Percentiles rank a stretch among this genome's conserved stretches.
Evolutionary conservation across 1,284 basidiomycete species (phyloP).

Genomic region (Kwoniella shivajii): DNA sequence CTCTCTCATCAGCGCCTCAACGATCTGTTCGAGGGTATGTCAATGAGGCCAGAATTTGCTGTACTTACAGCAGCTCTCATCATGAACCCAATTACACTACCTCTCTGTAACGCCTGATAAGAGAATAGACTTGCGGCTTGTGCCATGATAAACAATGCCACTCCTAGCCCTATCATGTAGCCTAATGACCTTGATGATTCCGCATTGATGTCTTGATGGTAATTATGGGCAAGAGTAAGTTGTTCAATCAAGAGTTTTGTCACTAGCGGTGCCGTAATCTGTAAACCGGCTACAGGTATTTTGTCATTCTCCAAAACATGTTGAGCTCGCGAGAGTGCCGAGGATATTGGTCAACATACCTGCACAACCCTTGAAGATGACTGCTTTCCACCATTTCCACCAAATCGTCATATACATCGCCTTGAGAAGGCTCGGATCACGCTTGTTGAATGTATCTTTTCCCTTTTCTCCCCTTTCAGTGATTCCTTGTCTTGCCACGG

Average conservation of each 20-base stretch:
- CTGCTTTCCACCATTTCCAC: constrained; percentile 20
- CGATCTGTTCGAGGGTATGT: not conserved
- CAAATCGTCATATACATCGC: constrained; percentile 37
- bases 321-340: not conserved
- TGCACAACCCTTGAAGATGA: constrained; percentile 15
- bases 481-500: not conserved
- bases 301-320: not conserved
- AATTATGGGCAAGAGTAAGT: constrained; percentile 63
- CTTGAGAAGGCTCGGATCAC: constrained; percentile 63
- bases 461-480: not conserved
- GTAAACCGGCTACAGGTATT: constrained; percentile 23
- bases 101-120: constrained; percentile 21
- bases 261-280: constrained; percentile 27
- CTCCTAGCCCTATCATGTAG: constrained; percentile 19
- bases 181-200: constrained; percentile 40
- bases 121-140: constrained; percentile 15
- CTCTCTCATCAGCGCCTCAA: not conserved
- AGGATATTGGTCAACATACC: constrained; percentile 3
- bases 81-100: constrained; percentile 19
- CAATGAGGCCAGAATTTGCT: not conserved
- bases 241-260: constrained; percentile 65
- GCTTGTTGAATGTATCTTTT: constrained; percentile 39
- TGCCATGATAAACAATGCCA: constrained; percentile 19
- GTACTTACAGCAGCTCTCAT: constrained; percentile 18
- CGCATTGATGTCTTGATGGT: constrained; percentile 20